phyloP scores from a whole-genome alignment of 2,329 filamentous ascomycete genomes.

The Fusarium coffeatum region DNA sequence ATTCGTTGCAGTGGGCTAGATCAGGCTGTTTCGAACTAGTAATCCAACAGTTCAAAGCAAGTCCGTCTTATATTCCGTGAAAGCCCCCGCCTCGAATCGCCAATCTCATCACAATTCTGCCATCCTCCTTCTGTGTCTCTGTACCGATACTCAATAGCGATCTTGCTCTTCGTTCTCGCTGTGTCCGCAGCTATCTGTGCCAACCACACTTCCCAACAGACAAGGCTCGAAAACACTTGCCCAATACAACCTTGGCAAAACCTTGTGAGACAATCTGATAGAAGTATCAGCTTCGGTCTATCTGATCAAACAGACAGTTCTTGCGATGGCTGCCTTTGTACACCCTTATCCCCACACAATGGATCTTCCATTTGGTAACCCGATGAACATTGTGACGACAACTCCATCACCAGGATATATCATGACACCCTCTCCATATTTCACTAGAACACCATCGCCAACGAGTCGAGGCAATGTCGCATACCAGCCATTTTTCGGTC shows the following conservation, averaged over 20 bases:
- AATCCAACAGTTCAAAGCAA: constrained; percentile 4
- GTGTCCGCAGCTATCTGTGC: background rate
- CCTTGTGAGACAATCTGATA: background rate
- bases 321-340: constrained; percentile 35
- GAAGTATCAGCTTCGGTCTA: constrained; percentile 9
- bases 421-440: constrained; percentile 39
- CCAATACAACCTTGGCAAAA: background rate
- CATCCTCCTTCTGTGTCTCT: background rate
- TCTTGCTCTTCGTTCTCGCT: background rate
- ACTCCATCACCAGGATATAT: constrained; percentile 36
- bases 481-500: constrained; percentile 34
- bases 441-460: constrained; percentile 40
- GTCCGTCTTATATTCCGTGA: constrained; percentile 28
- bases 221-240: background rate
- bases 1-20: constrained; percentile 9
- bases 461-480: constrained; percentile 30
- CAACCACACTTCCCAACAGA: no score
- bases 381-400: constrained; percentile 24
- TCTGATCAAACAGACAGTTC: background rate
- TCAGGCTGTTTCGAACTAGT: constrained; percentile 9
- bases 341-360: constrained; percentile 36
- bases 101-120: background rate
- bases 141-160: background rate
- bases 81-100: background rate
- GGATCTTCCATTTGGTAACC: constrained; percentile 30